phyloP scores from a whole-genome alignment of 1,284 basidiomycete species.

The Tilletia setariae region DNA sequence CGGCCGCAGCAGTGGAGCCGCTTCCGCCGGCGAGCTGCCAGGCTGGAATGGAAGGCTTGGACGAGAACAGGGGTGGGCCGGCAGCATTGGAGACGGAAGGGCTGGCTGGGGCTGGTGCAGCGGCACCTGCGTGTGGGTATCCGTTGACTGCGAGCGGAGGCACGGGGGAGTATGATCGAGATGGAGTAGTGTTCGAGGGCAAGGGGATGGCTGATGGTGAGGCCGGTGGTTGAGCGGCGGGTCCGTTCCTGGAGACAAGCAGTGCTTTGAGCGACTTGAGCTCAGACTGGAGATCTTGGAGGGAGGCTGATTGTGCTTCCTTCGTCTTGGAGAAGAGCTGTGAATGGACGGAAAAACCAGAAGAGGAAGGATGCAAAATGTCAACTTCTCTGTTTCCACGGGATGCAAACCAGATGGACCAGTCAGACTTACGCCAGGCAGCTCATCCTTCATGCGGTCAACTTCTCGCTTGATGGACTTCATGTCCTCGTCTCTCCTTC shows the following conservation, averaged over 20 bases:
- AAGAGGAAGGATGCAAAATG: not conserved
- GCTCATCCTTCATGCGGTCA: conserved; percentile 75
- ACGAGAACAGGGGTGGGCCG: conserved; percentile 30
- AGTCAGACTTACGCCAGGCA: conserved; percentile 69
- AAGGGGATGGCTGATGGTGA: not conserved
- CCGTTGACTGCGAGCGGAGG: not conserved
- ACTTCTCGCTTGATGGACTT: conserved; percentile 65
- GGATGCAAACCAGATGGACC: not conserved
- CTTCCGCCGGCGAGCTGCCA: conserved; percentile 47
- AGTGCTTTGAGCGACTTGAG: conserved; percentile 91
- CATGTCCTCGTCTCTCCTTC: conserved; percentile 80
- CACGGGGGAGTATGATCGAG: not conserved
- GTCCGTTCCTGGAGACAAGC: conserved; percentile 63
- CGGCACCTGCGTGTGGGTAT: conserved; percentile 2
- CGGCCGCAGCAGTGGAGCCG: not conserved
- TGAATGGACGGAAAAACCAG: conserved; percentile 22
- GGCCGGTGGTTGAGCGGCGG: not conserved
- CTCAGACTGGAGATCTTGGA: conserved; percentile 84
- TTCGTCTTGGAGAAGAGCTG: conserved; percentile 94
- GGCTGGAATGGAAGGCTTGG: conserved; percentile 46
- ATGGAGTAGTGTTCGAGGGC: not conserved
- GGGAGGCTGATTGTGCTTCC: conserved; percentile 63
- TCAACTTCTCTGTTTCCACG: not conserved
- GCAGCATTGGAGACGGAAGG: conserved; percentile 31
- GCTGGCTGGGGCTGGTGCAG: conserved; percentile 24